Conservation (phyloP, 768 basidiomycete genomes). For the Fomitopsis pulvina region DNA sequence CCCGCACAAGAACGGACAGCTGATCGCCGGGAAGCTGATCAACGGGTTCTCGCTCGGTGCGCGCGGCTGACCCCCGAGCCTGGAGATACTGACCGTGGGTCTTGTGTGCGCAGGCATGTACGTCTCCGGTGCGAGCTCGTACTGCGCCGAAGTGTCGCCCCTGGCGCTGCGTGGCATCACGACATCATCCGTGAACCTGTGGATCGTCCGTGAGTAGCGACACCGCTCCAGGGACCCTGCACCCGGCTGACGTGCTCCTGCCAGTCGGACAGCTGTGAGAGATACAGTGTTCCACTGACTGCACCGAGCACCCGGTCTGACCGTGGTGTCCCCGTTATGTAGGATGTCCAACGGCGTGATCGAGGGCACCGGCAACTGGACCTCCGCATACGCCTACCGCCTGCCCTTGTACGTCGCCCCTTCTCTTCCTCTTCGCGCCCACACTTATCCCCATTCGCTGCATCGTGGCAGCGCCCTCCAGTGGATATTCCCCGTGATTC, state of each 20-base stretch:
- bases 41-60: constrained; percentile 64
- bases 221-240: background rate
- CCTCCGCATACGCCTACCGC: constrained; percentile 55
- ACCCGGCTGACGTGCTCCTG: background rate
- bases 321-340: no score
- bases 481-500: constrained; percentile 4
- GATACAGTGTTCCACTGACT: no score
- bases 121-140: constrained; percentile 5
- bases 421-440: constrained; percentile 52
- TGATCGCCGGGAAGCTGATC: constrained; percentile 58
- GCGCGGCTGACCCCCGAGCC: constrained; percentile 58
- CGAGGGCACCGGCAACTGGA: constrained; percentile 41
- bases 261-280: constrained; percentile 3
- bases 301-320: no score
- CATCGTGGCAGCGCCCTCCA: background rate
- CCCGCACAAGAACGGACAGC: constrained; percentile 52
- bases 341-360: constrained; percentile 67
- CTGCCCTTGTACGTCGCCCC: constrained; percentile 43
- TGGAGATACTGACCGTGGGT: no score
- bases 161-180: constrained; percentile 5
- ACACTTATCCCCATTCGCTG: background rate
- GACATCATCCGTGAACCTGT: constrained; percentile 2
- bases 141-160: constrained; percentile 4
- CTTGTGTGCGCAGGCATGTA: constrained; percentile 41
- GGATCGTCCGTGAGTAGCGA: constrained; percentile 2